Conservation (phyloP, 2,329 filamentous ascomycete genomes). For the Tolypocladium capitatum region DNA sequence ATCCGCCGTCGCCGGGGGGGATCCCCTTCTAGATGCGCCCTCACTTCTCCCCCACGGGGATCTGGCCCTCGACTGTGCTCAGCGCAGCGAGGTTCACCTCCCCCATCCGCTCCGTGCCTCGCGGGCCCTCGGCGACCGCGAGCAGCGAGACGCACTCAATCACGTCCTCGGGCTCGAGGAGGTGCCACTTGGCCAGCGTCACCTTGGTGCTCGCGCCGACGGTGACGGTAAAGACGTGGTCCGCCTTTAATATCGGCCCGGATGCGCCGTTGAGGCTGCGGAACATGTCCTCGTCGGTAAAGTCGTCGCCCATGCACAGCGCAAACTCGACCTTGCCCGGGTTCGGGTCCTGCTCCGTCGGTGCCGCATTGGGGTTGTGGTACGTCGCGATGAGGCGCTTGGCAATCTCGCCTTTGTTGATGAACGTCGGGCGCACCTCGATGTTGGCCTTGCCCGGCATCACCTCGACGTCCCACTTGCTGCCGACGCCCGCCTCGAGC, state of each 20-base stretch:
- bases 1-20: neutral
- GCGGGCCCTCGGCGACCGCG: constrained; percentile 29
- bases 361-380: constrained; percentile 33
- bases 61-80: constrained; percentile 38
- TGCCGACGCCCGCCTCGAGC: constrained; percentile 62
- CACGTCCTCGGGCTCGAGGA: constrained; percentile 80
- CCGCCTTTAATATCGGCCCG: constrained; percentile 35
- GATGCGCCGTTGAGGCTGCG: constrained; percentile 55
- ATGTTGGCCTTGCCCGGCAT: constrained; percentile 96
- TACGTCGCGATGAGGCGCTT: constrained; percentile 71
- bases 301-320: constrained; percentile 86
- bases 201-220: constrained; percentile 87
- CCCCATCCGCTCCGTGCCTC: constrained; percentile 25
- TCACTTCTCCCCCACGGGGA: constrained; percentile 21
- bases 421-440: constrained; percentile 89
- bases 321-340: constrained; percentile 63
- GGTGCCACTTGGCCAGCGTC: constrained; percentile 79
- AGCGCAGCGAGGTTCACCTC: constrained; percentile 44
- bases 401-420: constrained; percentile 96
- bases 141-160: constrained; percentile 53
- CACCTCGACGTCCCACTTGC: constrained; percentile 82
- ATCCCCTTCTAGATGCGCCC: neutral
- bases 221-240: constrained; percentile 79
- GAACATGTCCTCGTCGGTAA: constrained; percentile 97
- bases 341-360: constrained; percentile 27